A percentile compares a stretch with the other conserved stretches of the same genome.
These are phyloP conservation scores for Truncatella angustata DNA, from an alignment of 2,329 filamentous ascomycete species.

Conservation along the genomic window DNA sequence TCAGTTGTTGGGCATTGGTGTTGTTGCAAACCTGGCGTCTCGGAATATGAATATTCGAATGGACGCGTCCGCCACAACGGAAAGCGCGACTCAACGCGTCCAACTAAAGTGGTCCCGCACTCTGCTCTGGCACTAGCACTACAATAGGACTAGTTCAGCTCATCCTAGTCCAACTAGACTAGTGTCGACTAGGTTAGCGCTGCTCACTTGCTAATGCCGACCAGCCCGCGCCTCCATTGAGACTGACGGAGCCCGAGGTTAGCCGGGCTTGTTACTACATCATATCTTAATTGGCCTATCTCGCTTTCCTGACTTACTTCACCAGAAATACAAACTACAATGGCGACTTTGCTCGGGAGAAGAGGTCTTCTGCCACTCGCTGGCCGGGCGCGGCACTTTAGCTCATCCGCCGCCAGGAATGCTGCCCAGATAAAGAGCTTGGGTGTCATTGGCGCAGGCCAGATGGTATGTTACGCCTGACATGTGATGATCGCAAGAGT, in stretches of 20 bases:
- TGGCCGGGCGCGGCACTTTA: conserved; percentile 61
- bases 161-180: too few species aligned
- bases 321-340: conserved; percentile 20
- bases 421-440: conserved; percentile 79
- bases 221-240: too few species aligned
- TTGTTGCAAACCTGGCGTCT: background rate
- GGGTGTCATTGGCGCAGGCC: conserved; percentile 90
- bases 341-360: conserved; percentile 39
- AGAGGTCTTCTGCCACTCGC: conserved; percentile 34
- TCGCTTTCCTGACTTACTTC: background rate
- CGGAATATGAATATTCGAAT: background rate
- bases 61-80: conserved; percentile 16
- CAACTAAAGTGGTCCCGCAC: conserved; percentile 10
- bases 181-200: too few species aligned
- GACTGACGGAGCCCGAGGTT: conserved; percentile 8
- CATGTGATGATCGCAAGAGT: conserved; percentile 32
- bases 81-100: conserved; percentile 25
- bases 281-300: background rate
- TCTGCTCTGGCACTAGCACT: background rate
- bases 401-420: conserved; percentile 58
- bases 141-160: too few species aligned
- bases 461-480: conserved; percentile 68
- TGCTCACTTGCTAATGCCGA: too few species aligned
- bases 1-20: background rate
- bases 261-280: conserved; percentile 9